A percentile compares a stretch with the other conserved stretches of the same genome.
These are phyloP conservation scores for Microcyclospora tardicrescens DNA, from an alignment of 2,329 filamentous ascomycete species.

Conservation along the genomic window DNA sequence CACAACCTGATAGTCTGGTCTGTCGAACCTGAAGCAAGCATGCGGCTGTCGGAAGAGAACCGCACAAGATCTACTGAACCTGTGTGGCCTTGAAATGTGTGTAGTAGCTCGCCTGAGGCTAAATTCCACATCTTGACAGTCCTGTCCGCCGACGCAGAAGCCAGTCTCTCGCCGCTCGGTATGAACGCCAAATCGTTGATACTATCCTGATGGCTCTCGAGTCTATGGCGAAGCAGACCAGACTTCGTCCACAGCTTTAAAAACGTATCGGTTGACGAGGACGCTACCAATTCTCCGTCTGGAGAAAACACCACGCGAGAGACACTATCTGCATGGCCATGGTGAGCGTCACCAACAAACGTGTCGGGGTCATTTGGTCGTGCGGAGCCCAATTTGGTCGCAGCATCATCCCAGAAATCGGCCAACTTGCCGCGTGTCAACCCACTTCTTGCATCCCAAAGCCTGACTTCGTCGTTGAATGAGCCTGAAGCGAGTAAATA, in stretches of 20 bases:
- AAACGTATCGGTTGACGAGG: not conserved
- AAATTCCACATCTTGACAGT: conserved; percentile 10
- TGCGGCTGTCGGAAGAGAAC: conserved; percentile 4
- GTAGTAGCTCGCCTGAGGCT: conserved; percentile 3
- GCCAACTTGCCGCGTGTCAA: not conserved
- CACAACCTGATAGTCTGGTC: conserved; percentile 8
- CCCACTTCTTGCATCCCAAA: conserved; percentile 4
- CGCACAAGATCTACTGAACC: not conserved
- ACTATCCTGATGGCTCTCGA: not conserved
- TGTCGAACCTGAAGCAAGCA: conserved; percentile 10
- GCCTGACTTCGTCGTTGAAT: not conserved
- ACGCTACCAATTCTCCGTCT: not conserved
- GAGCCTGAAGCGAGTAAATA: not conserved
- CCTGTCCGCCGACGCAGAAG: not conserved
- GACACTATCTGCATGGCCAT: not conserved
- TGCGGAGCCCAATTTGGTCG: no score
- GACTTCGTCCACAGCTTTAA: conserved; percentile 3
- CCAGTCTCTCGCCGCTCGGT: conserved; percentile 1
- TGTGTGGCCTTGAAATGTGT: conserved; percentile 4
- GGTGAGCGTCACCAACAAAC: no score
- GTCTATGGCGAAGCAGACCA: conserved; percentile 1
- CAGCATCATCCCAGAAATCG: no score
- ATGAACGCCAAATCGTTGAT: conserved; percentile 1
- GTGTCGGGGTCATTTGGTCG: no score
- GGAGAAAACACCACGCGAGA: not conserved